Conservation (phyloP, 2,329 filamentous ascomycete genomes). For the Pyrenophora tritici-repentis region DNA sequence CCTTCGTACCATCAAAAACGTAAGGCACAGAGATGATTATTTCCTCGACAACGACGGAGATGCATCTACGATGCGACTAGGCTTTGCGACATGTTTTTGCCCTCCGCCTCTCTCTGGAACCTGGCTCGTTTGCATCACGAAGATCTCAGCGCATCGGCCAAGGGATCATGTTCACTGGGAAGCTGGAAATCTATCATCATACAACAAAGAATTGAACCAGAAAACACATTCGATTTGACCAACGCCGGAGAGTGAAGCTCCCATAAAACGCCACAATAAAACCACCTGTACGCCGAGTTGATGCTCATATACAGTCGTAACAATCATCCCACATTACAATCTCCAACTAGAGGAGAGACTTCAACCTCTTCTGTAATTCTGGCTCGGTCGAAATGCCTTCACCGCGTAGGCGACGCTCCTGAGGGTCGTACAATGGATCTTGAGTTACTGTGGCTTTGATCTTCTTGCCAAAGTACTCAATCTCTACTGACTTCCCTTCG, state of each 20-base stretch:
- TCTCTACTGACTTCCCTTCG: constrained; percentile 59
- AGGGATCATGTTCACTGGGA: background rate
- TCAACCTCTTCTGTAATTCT: constrained; percentile 29
- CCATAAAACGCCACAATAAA: background rate
- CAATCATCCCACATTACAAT: constrained; percentile 15
- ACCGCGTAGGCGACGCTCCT: constrained; percentile 45
- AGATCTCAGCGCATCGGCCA: too few relatives aligned
- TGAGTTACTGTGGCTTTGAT: constrained; percentile 59
- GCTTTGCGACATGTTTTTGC: too few relatives aligned
- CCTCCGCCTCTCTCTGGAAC: too few relatives aligned
- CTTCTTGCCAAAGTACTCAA: constrained; percentile 65
- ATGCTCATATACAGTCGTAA: constrained; percentile 19
- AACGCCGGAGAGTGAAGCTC: background rate
- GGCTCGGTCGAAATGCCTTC: constrained; percentile 25
- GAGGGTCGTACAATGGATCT: constrained; percentile 57
- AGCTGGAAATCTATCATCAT: background rate
- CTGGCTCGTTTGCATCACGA: too few relatives aligned
- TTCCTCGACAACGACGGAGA: background rate
- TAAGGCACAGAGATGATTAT: background rate
- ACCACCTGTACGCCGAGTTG: constrained; percentile 2
- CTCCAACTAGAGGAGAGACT: constrained; percentile 25
- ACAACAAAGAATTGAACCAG: background rate
- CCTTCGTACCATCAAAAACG: too few relatives aligned
- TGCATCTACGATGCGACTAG: too few relatives aligned
- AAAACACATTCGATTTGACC: background rate